phyloP scores from a whole-genome alignment of 257 asterid species.

The Rauvolfia tetraphylla region DNA sequence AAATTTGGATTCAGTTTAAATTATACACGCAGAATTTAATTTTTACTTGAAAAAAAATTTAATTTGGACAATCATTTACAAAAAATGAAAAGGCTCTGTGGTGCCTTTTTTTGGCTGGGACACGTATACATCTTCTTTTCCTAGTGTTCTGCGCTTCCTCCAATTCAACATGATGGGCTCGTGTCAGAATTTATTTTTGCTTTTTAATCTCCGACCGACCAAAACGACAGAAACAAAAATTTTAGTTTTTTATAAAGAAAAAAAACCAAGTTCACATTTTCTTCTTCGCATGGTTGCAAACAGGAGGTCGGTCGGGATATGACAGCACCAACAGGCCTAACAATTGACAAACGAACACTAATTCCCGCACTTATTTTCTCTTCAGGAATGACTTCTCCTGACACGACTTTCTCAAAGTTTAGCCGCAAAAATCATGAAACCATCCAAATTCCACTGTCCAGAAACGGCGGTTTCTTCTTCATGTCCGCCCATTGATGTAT shows the following conservation, averaged over 20 bases:
- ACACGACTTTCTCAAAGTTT: slow-evolving; percentile 10
- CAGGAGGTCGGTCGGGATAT: slow-evolving; percentile 14
- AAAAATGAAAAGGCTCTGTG: too few relatives aligned
- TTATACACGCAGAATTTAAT: too few relatives aligned
- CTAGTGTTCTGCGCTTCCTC: not conserved
- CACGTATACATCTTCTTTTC: not conserved
- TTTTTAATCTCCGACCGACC: slow-evolving; percentile 17
- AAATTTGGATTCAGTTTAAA: too few relatives aligned
- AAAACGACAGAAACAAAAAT: not conserved
- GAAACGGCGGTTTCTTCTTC: slow-evolving; percentile 5
- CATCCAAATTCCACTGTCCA: not conserved
- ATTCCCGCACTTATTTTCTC: not conserved
- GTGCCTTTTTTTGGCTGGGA: too few relatives aligned
- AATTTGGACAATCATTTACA: too few relatives aligned
- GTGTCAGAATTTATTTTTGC: slow-evolving; percentile 17
- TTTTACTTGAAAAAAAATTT: too few relatives aligned
- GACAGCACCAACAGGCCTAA: slow-evolving; percentile 25
- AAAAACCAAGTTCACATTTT: not conserved
- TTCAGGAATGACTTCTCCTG: slow-evolving; percentile 20
- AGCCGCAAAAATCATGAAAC: not conserved
- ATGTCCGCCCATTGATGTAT: not conserved
- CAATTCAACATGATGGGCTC: slow-evolving; percentile 12
- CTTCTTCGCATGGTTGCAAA: slow-evolving; percentile 2
- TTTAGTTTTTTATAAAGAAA: not conserved
- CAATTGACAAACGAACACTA: slow-evolving; percentile 24